Base-by-base conservation (phyloP, 2,329 filamentous ascomycete genomes). In the Elsinoe arachidis region DNA sequence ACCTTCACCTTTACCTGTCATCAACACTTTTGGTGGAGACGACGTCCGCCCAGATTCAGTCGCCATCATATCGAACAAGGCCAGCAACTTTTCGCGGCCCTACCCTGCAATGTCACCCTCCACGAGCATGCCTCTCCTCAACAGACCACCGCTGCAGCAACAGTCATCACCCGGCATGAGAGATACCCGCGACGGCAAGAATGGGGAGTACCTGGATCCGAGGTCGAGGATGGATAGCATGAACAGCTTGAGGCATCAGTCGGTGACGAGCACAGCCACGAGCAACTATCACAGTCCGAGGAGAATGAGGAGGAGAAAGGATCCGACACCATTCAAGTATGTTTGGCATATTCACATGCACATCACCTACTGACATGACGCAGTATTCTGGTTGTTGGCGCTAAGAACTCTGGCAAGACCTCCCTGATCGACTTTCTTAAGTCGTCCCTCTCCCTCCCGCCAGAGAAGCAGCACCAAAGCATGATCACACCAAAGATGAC, bases 251-350 rank as follows among this genome's bases (percentile, higher is more conserved):
- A 87, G 93, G 63, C 96, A 95, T 75, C 96, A 91, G 76, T 97
- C 96, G 74, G 90, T 92, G 72, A 90, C 90, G 58, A 95, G 88
- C 75, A 95, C 88, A 73, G 87, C 88, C 56, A 82, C 92, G 63
- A 96, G 89, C 77, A 87, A 89, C 60, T 84, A 96, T 75, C 96
- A 96, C 76, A 96, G 87, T 72, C 92, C 93, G 62, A 85, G 93
- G 63, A 85, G 91, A 69, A 86, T 97, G 63, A 85, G 93, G 66
- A 87, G 92, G 77, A 86, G 93, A 76, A 97, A 96, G 78, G 93
- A 99, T 69, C 93, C 93, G 7, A 96, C 92, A 10, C 90, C 93
- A 0, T 96, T 97, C 82, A 99, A 99, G 92, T 97, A 78, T 81
- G 90, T 81, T 23, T 47, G 1, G 49, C 9, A 49, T 47, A 49